Percentiles rank a stretch among this genome's conserved stretches.
Evolutionary conservation across 495 filamentous ascomycete species (phyloP).

Genomic region (Margaritispora aquatica): DNA sequence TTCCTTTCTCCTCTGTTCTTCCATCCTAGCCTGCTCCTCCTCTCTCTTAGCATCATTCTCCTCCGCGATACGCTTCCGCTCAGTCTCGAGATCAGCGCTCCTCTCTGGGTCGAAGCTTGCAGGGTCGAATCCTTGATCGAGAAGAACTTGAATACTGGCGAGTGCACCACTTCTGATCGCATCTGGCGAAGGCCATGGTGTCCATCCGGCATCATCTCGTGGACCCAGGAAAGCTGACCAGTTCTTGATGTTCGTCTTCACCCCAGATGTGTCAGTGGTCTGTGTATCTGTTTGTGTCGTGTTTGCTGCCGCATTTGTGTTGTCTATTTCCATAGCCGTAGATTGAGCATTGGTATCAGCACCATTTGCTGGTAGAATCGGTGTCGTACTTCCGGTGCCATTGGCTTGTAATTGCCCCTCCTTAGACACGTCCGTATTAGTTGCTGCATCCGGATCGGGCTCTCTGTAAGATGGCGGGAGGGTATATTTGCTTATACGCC

Average conservation of each 20-base stretch:
- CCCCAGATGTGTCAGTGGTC: not conserved
- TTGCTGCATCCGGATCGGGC: constrained; percentile 14
- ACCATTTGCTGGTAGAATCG: constrained; percentile 11
- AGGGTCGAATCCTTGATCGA: constrained; percentile 52
- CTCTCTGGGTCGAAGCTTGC: constrained; percentile 46
- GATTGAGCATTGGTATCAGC: not conserved
- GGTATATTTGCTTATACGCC: constrained; percentile 67
- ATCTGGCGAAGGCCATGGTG: constrained; percentile 64
- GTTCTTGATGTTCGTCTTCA: constrained; percentile 7
- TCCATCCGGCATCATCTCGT: constrained; percentile 38
- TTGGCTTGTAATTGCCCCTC: constrained; percentile 16
- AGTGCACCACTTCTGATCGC: constrained; percentile 58
- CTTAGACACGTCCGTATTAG: constrained; percentile 20
- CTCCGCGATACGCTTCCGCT: constrained; percentile 37
- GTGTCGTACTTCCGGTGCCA: constrained; percentile 20
- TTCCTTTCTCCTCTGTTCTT: constrained; percentile 18
- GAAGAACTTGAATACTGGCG: constrained; percentile 47
- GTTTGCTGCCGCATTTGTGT: not conserved
- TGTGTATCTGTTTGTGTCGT: constrained; percentile 4
- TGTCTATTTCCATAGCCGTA: constrained; percentile 19
- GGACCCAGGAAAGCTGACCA: constrained; percentile 9
- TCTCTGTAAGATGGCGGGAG: constrained; percentile 50
- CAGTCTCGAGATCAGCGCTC: constrained; percentile 38
- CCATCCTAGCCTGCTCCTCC: constrained; percentile 25
- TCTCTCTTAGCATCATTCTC: constrained; percentile 34